phyloP scores from a whole-genome alignment of 2,329 filamentous ascomycete genomes.

The Cylindrodendrum hubeiense region DNA sequence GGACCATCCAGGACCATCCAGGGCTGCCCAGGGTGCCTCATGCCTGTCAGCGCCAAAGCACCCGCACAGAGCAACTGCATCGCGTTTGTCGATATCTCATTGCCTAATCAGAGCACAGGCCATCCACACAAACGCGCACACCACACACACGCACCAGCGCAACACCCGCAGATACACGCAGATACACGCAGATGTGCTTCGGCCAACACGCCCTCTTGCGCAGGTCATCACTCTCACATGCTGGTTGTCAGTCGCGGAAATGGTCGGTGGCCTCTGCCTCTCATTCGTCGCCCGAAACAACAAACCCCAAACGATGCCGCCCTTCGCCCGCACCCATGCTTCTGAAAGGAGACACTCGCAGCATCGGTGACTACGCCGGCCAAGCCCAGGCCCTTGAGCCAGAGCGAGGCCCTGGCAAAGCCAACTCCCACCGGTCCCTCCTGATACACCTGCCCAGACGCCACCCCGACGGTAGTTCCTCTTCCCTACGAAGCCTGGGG shows the following conservation, averaged over 20 bases:
- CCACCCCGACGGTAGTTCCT: constrained; percentile 43
- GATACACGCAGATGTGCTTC: constrained; percentile 8
- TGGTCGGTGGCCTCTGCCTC: constrained; percentile 26
- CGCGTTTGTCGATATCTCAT: constrained; percentile 24
- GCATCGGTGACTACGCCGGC: constrained; percentile 28
- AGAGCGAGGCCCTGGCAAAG: constrained; percentile 32
- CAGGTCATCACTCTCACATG: constrained; percentile 42
- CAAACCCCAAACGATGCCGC: constrained; percentile 19
- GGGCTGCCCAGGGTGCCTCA: not conserved
- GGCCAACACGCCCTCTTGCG: constrained; percentile 22
- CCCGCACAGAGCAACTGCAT: constrained; percentile 15
- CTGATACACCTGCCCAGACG: constrained; percentile 45
- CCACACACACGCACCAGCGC: constrained; percentile 19
- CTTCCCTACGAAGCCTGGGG: constrained; percentile 34
- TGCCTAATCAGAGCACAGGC: constrained; percentile 18
- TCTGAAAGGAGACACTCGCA: constrained; percentile 35
- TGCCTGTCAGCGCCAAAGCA: constrained; percentile 12
- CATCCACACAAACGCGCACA: constrained; percentile 24
- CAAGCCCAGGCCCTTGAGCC: constrained; percentile 32
- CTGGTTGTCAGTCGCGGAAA: constrained; percentile 26
- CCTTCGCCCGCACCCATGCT: constrained; percentile 25
- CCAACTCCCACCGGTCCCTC: constrained; percentile 42
- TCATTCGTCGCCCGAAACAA: constrained; percentile 30
- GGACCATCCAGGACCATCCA: not conserved
- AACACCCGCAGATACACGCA: constrained; percentile 21